These are phyloP conservation scores for Collybia nuda DNA, from an alignment of 768 basidiomycete species.

Conservation along the genomic window DNA sequence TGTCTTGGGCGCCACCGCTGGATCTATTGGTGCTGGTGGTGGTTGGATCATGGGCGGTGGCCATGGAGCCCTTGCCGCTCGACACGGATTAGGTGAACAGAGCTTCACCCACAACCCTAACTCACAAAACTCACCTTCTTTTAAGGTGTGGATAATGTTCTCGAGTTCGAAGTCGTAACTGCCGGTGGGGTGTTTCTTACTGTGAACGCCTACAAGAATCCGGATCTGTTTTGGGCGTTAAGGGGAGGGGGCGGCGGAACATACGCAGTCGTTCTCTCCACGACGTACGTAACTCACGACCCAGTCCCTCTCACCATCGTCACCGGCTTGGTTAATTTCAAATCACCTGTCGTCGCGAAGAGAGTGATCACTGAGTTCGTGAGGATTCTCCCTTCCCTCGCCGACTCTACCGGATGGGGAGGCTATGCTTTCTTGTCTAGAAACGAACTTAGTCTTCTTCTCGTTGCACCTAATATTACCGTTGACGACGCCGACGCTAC, in stretches of 20 bases:
- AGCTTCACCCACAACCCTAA: background rate
- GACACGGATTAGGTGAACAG: constrained; percentile 39
- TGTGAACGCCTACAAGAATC: constrained; percentile 34
- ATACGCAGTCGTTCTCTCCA: constrained; percentile 15
- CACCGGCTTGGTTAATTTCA: background rate
- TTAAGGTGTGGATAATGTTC: constrained; percentile 22
- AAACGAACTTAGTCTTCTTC: background rate
- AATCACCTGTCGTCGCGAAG: background rate
- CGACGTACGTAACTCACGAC: background rate
- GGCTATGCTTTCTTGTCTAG: background rate
- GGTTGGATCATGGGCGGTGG: constrained; percentile 52
- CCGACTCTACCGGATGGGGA: background rate
- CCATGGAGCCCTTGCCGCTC: constrained; percentile 36
- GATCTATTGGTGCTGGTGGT: constrained; percentile 42
- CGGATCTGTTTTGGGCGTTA: constrained; percentile 44
- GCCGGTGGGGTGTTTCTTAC: constrained; percentile 35
- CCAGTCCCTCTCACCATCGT: background rate
- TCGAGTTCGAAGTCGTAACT: constrained; percentile 39
- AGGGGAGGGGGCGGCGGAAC: constrained; percentile 40
- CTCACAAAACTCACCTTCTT: background rate
- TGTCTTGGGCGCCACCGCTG: constrained; percentile 42
- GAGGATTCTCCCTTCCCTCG: background rate
- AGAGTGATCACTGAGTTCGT: background rate
- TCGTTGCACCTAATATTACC: background rate
- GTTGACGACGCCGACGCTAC: background rate